A percentile compares a stretch with the other conserved stretches of the same genome.
Conservation (phyloP, 257 asterid species). For the Ligustrum vulgare region DNA sequence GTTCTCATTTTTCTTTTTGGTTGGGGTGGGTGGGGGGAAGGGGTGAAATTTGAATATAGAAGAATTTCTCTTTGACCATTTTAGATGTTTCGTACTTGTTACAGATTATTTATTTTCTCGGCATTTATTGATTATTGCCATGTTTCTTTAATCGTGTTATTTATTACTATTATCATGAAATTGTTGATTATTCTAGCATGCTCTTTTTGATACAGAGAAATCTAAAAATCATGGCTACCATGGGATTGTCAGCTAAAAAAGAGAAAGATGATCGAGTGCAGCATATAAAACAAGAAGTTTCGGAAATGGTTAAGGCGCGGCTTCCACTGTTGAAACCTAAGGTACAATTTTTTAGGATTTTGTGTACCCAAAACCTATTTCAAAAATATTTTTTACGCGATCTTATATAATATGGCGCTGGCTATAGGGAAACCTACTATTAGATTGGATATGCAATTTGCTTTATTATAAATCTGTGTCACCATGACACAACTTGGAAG, state of each 20-base stretch:
- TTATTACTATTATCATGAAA: not conserved
- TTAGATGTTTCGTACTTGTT: not conserved
- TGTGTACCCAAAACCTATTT: not conserved
- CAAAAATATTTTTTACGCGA: not conserved
- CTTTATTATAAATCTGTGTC: not conserved
- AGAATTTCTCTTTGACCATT: not conserved
- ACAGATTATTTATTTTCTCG: not conserved
- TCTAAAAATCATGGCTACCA: constrained; percentile 73
- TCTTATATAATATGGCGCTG: not conserved
- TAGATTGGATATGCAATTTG: not conserved
- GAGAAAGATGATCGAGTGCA: constrained; percentile 82
- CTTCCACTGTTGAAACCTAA: constrained; percentile 69
- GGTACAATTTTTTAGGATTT: constrained; percentile 36
- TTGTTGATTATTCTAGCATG: constrained; percentile 18
- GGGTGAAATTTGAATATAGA: not conserved
- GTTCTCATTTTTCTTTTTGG: not conserved
- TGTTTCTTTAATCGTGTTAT: not conserved
- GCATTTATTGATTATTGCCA: not conserved
- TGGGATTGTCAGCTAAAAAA: constrained; percentile 82
- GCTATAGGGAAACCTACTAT: not conserved
- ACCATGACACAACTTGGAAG: not conserved
- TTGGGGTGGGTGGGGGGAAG: not conserved
- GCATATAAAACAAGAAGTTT: constrained; percentile 84
- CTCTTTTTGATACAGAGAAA: constrained; percentile 62
- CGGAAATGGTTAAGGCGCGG: constrained; percentile 76